A percentile compares a stretch with the other conserved stretches of the same genome.
These are phyloP conservation scores for Moelleriella libera DNA, from an alignment of 2,329 filamentous ascomycete species.

Conservation along the genomic window DNA sequence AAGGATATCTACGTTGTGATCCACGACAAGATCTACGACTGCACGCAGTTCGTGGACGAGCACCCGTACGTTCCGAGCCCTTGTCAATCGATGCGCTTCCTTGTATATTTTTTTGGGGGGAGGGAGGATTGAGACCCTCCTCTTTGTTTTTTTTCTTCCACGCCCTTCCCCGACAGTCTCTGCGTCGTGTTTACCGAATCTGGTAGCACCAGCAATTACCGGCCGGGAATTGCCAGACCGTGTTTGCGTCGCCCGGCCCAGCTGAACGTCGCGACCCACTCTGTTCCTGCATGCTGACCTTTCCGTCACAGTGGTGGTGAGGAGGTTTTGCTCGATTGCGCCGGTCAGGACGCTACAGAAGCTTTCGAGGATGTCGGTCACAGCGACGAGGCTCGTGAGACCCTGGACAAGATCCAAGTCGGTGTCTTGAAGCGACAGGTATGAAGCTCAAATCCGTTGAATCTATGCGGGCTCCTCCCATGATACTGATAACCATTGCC, in stretches of 20 bases:
- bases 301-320: constrained; percentile 65
- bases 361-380: constrained; percentile 99
- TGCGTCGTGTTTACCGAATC: too few relatives aligned
- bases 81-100: not conserved
- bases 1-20: constrained; percentile 87
- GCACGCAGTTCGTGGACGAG: constrained; percentile 84
- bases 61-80: constrained; percentile 54
- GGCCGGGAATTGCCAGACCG: too few relatives aligned
- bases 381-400: constrained; percentile 95
- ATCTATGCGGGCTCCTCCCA: not conserved
- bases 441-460: constrained; percentile 18
- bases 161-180: too few relatives aligned
- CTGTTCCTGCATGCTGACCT: not conserved
- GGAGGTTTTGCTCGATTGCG: constrained; percentile 93
- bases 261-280: not conserved
- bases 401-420: constrained; percentile 63
- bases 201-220: too few relatives aligned
- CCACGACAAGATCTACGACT: constrained; percentile 94
- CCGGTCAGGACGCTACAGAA: constrained; percentile 89
- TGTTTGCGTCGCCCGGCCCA: not conserved
- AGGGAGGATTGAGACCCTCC: not conserved
- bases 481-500: not conserved
- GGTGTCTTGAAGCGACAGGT: constrained; percentile 72
- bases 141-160: not conserved
- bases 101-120: too few relatives aligned